Conservation (phyloP, 2,329 filamentous ascomycete genomes). For the Colletotrichum sp. region DNA sequence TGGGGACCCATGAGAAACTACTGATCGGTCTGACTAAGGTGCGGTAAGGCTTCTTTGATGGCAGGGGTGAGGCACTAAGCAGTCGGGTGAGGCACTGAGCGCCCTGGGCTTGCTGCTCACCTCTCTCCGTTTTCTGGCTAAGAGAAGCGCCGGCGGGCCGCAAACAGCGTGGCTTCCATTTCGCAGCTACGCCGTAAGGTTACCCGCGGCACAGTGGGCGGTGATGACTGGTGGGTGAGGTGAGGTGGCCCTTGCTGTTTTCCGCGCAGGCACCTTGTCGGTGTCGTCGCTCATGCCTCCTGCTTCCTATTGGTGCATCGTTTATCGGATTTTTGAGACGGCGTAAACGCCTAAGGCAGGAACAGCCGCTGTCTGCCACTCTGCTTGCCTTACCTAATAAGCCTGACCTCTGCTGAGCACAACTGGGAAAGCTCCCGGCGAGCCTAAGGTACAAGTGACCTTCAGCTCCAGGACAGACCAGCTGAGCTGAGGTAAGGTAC, state of each 20-base stretch:
- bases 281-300: neutral
- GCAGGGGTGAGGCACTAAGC: constrained; percentile 60
- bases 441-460: neutral
- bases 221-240: neutral
- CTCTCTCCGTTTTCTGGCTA: constrained; percentile 11
- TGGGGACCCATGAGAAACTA: constrained; percentile 4
- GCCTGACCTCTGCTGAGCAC: neutral
- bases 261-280: neutral
- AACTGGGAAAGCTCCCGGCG: neutral
- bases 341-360: neutral
- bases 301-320: neutral
- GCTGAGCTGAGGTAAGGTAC: neutral
- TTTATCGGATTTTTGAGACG: neutral
- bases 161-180: neutral
- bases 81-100: constrained; percentile 39
- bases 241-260: neutral
- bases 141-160: constrained; percentile 14
- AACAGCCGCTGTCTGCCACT: neutral
- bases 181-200: neutral
- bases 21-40: constrained; percentile 14
- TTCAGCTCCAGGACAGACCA: neutral
- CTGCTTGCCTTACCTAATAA: neutral
- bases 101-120: neutral
- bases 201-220: neutral
- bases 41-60: neutral